Evolutionary conservation across 2,329 filamentous ascomycete genomes (phyloP), one percentile per base, ranked within the genome.

Genomic region (Fusarium falciforme): DNA sequence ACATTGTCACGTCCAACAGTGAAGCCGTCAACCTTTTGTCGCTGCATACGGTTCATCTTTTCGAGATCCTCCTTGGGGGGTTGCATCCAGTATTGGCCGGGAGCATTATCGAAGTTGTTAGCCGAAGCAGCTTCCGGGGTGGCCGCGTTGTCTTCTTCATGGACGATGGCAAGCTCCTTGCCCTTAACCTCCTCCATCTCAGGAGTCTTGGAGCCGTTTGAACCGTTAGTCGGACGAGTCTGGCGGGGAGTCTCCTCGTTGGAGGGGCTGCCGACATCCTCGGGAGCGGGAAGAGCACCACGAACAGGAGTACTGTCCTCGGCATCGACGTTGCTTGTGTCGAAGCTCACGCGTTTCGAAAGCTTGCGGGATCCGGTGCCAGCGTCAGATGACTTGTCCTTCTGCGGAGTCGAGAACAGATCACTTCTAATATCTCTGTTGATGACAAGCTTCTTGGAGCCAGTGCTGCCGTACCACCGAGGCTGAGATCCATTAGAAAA

Each of bases 261-360:
- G 47, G 80, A 76, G 5, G 81, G 77, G 36, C 71, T 75, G 7
- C 80, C 74, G 4, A 79, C 74, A 36, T 79, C 80, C 7, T 80
- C 78, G 22, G 83, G 77, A 20, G 82, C 79, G n/a, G 83, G 80
- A 10, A 84, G 78, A 61, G 82, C 78, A 36, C 75, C 72, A 6
- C 82, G 80, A 33, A 82, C 75, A 17, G 83, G 80, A 6, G 82
- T 80, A 3, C 74, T 78, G 5, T 83, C 81, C 5, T 83, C 82
- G 11, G 67, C 69, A 5, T 84, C 81, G 6, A 80, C 87, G 80
- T 72, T 88, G 77, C 88, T 89, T 5, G 92, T 91, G 79, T 98
- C 95, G 78, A 98, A 99, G 84, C 95, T 98, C 61, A 99, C 96
- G 62, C 93, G 92, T 86, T 98, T 98, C 73, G 92, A 92, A 44